Conservation (phyloP, 176 grass and related monocot genomes). For the Rhynchospora pubera region DNA sequence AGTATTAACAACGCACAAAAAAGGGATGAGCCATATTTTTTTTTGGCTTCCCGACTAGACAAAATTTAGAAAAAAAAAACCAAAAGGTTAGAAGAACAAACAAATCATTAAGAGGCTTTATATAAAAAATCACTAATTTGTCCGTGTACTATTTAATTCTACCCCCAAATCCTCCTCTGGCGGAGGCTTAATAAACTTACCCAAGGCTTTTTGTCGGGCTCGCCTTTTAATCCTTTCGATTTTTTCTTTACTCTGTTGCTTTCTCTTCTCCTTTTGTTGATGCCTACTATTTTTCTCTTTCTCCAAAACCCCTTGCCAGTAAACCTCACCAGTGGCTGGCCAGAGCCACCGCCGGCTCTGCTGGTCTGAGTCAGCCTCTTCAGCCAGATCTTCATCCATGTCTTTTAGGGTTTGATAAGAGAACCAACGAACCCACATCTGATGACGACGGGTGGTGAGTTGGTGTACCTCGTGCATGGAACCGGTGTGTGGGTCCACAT, state of each 20-base stretch:
- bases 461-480: conserved; percentile 83
- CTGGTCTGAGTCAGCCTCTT: conserved; percentile 64
- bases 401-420: conserved; percentile 60
- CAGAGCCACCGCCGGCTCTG: conserved; percentile 63
- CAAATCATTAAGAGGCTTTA: background rate
- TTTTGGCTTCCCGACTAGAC: background rate
- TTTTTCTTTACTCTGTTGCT: conserved; percentile 76
- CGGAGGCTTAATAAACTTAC: conserved; percentile 82
- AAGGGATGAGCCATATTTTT: background rate
- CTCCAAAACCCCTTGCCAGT: conserved; percentile 91
- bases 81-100: conserved; percentile 14
- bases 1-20: conserved; percentile 6
- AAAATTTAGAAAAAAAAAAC: background rate
- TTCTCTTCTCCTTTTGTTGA: conserved; percentile 70
- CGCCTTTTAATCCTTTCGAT: conserved; percentile 79
- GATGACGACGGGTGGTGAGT: conserved; percentile 44
- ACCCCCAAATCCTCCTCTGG: conserved; percentile 33
- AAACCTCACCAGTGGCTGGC: conserved; percentile 78
- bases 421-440: conserved; percentile 77
- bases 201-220: conserved; percentile 74
- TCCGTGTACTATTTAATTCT: conserved; percentile 20
- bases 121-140: conserved; percentile 11
- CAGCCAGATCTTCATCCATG: conserved; percentile 96
- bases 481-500: conserved; percentile 75
- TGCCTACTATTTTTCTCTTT: conserved; percentile 76